Conservation (phyloP, 2,329 filamentous ascomycete species). For the Botrytis deweyae region DNA sequence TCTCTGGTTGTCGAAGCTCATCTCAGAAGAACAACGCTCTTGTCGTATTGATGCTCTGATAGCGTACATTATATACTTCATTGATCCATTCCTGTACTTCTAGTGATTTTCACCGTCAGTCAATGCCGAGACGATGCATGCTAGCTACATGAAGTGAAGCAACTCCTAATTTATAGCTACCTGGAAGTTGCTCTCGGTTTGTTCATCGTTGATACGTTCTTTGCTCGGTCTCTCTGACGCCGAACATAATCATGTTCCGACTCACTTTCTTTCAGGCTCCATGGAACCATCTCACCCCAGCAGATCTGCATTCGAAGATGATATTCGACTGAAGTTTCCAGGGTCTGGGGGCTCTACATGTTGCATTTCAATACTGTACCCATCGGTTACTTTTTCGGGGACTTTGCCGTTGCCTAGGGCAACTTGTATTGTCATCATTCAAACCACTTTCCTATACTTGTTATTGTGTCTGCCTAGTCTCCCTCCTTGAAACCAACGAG, state of each 20-base stretch:
- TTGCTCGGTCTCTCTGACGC: neutral
- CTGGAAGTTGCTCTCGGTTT: too few species aligned
- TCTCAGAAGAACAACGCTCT: neutral
- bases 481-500: neutral
- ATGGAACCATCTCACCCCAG: neutral
- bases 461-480: neutral
- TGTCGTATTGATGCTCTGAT: neutral
- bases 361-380: neutral
- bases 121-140: neutral
- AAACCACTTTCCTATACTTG: neutral
- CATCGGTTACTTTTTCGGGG: neutral
- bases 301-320: neutral
- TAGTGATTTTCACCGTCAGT: neutral
- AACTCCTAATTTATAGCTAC: neutral
- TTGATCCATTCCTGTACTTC: neutral
- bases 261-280: neutral
- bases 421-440: neutral
- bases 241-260: neutral
- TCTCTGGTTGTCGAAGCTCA: neutral
- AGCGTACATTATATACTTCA: neutral
- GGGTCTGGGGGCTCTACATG: neutral
- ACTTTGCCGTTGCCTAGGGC: slow-evolving; percentile 1
- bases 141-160: neutral
- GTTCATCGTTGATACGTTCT: neutral
- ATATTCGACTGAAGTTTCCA: neutral